Percentiles rank a stretch among this genome's conserved stretches.
phyloP scores from a whole-genome alignment of 768 basidiomycete genomes.

The Boletus vinaceobasis region DNA sequence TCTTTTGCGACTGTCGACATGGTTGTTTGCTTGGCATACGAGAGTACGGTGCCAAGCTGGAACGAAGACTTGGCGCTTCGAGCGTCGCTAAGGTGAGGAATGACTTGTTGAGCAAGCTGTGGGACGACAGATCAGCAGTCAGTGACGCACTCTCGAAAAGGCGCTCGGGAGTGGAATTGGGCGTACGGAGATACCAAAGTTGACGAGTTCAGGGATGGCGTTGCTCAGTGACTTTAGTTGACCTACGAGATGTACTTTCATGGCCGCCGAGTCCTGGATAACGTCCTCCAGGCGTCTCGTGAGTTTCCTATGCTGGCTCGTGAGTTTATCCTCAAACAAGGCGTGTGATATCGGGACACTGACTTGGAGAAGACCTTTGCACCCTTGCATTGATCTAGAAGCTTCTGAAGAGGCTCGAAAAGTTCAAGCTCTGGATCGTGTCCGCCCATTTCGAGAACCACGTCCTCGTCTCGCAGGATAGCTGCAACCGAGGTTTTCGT shows the following conservation, averaged over 20 bases:
- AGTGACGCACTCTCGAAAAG: neutral
- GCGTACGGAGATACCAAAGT: constrained; percentile 86
- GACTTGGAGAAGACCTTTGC: constrained; percentile 80
- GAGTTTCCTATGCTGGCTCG: constrained; percentile 64
- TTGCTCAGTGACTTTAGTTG: constrained; percentile 73
- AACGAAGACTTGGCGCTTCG: constrained; percentile 76
- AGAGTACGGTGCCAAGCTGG: constrained; percentile 66
- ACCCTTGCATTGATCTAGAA: constrained; percentile 78
- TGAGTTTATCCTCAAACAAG: neutral
- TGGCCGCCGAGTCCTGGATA: constrained; percentile 62
- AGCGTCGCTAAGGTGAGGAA: constrained; percentile 80
- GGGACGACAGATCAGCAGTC: neutral
- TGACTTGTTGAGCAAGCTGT: constrained; percentile 86
- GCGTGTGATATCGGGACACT: constrained; percentile 19
- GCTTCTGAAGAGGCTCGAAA: constrained; percentile 75
- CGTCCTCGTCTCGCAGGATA: constrained; percentile 76
- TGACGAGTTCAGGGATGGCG: constrained; percentile 74
- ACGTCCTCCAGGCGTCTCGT: constrained; percentile 83
- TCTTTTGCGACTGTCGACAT: constrained; percentile 66
- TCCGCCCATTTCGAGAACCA: constrained; percentile 68
- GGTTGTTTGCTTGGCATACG: constrained; percentile 72
- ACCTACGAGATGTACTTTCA: constrained; percentile 66
- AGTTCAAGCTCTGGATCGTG: constrained; percentile 72
- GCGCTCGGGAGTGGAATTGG: neutral
- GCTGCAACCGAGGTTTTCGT: constrained; percentile 81